Conservation (phyloP, 768 basidiomycete genomes). For the Agaricus sinodeliciosus region DNA sequence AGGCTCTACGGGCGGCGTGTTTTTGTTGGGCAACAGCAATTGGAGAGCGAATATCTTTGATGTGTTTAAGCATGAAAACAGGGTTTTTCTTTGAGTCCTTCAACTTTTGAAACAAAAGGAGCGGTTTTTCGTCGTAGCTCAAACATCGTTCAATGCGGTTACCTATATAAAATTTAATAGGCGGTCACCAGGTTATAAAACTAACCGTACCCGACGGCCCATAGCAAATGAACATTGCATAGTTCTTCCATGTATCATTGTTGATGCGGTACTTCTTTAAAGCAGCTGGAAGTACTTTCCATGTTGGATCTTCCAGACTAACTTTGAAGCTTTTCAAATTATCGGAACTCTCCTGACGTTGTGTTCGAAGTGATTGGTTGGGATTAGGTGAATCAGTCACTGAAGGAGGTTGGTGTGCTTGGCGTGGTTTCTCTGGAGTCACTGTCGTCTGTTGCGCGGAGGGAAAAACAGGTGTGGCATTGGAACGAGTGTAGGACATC, state of each 20-base stretch:
- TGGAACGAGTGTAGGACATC: constrained; percentile 32
- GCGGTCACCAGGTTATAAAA: background rate
- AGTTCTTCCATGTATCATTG: constrained; percentile 97
- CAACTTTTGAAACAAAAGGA: constrained; percentile 93
- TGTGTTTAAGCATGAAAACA: constrained; percentile 97
- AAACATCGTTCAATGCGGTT: constrained; percentile 88
- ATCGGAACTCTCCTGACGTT: constrained; percentile 59
- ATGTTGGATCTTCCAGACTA: constrained; percentile 95
- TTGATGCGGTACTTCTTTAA: constrained; percentile 99
- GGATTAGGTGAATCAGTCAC: constrained; percentile 24
- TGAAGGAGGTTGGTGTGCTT: constrained; percentile 15
- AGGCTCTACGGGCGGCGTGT: constrained; percentile 82
- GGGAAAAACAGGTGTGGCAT: constrained; percentile 21
- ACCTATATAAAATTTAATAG: constrained; percentile 28
- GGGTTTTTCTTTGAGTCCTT: constrained; percentile 98
- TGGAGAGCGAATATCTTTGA: constrained; percentile 94
- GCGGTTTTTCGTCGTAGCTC: constrained; percentile 95
- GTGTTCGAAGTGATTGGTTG: constrained; percentile 36
- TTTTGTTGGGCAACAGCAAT: constrained; percentile 97
- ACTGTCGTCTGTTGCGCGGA: constrained; percentile 14
- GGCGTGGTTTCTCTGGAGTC: constrained; percentile 26
- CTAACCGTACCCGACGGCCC: constrained; percentile 70
- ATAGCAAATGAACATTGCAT: constrained; percentile 99
- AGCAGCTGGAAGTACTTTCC: constrained; percentile 97
- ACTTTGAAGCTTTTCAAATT: constrained; percentile 96